phyloP scores from a whole-genome alignment of 1,139 yeast genomes.

The Blastobotrys malaysiensis region DNA sequence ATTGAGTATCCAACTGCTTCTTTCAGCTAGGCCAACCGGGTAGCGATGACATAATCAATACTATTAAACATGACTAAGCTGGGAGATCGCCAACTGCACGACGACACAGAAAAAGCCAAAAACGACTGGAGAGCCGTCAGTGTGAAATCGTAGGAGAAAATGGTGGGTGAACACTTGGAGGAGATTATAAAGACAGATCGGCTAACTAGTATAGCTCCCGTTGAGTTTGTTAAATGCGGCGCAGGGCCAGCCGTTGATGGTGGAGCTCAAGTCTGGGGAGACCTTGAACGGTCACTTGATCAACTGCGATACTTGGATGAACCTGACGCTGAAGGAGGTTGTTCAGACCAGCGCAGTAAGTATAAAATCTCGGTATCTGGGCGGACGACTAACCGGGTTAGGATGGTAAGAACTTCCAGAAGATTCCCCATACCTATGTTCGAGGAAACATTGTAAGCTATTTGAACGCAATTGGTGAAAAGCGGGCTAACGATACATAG shows the following conservation, averaged over 20 bases:
- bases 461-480: not conserved
- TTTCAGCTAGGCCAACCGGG: no score
- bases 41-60: not conserved
- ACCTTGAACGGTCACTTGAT: conserved; percentile 78
- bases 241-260: conserved; percentile 79
- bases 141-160: not conserved
- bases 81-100: not conserved
- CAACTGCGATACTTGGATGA: conserved; percentile 96
- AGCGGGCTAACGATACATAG: conserved; percentile 10
- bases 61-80: not conserved
- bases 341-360: conserved; percentile 56
- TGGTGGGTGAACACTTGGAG: not conserved
- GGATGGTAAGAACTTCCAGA: conserved; percentile 60
- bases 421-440: conserved; percentile 72
- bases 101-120: not conserved
- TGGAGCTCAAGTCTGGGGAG: conserved; percentile 91
- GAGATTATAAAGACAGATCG: not conserved
- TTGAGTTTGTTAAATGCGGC: conserved; percentile 85
- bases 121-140: not conserved
- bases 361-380: no score
- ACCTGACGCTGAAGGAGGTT: conserved; percentile 74
- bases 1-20: no score
- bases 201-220: conserved; percentile 53
- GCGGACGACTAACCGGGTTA: conserved; percentile 1
- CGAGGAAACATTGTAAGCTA: conserved; percentile 62